Evolutionary conservation across 23 red algal species (phyloP).

Genomic region (Pyropia yezoensis): DNA sequence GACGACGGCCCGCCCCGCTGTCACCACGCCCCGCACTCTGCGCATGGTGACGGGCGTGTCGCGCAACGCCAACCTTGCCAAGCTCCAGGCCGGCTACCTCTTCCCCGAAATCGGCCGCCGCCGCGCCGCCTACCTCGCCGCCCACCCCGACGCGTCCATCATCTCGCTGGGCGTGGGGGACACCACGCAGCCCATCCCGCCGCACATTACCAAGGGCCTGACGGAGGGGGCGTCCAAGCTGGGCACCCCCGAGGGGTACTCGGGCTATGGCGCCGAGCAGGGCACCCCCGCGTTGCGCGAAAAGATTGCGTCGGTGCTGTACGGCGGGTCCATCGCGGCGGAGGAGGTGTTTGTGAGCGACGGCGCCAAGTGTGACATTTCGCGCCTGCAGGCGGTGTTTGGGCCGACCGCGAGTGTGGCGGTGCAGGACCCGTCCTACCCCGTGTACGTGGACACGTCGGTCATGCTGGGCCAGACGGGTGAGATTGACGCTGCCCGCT

Average conservation of each 20-base stretch:
- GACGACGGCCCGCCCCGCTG: no score
- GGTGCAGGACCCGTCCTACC: conserved; percentile 99
- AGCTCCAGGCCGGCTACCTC: conserved; percentile 96
- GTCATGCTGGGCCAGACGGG: conserved; percentile 95
- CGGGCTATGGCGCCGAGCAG: conserved; percentile 81
- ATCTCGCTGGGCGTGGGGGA: conserved; percentile 93
- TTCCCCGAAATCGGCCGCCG: conserved; percentile 95
- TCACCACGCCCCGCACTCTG: no score
- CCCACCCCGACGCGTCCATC: conserved; percentile 71
- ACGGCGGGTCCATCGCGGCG: conserved; percentile 39
- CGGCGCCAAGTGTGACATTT: conserved; percentile 98
- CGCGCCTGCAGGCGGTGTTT: conserved; percentile 85
- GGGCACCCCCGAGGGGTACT: conserved; percentile 77
- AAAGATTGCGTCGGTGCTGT: conserved; percentile 66
- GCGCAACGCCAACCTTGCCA: conserved; percentile 73
- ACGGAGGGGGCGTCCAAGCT: conserved; percentile 48
- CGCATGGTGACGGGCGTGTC: conserved; percentile 48
- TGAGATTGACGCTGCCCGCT: conserved; percentile 11
- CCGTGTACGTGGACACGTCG: conserved; percentile 96
- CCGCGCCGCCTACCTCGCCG: conserved; percentile 49
- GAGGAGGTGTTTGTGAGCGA: conserved; percentile 96
- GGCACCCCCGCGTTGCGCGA: conserved; percentile 53
- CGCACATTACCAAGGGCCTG: conserved; percentile 59
- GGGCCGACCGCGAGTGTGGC: conserved; percentile 58
- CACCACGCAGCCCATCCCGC: conserved; percentile 90